These are phyloP conservation scores for Venturiaceae sp. DNA, from an alignment of 2,329 filamentous ascomycete genomes.

Conservation along the genomic window DNA sequence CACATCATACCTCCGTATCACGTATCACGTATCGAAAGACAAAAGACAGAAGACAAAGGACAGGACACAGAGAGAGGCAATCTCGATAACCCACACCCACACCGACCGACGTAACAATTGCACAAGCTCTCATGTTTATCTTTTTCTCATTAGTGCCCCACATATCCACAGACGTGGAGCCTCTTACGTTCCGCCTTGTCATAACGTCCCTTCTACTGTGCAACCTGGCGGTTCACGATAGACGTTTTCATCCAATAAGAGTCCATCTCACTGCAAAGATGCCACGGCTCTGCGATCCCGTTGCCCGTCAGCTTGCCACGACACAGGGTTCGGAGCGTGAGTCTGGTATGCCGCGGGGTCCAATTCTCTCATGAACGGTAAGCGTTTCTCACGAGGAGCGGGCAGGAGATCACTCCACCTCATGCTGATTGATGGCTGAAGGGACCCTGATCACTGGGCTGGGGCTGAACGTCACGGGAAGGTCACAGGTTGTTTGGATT, in stretches of 20 bases:
- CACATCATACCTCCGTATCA: not conserved
- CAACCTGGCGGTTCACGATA: not conserved
- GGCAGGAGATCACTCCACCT: not conserved
- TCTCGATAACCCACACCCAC: not conserved
- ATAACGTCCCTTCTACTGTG: no score
- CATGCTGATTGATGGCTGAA: not conserved
- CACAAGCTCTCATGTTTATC: not conserved
- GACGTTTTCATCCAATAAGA: not conserved
- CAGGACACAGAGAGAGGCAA: not conserved
- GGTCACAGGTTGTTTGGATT: not conserved
- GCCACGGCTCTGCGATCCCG: not conserved
- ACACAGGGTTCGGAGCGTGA: not conserved
- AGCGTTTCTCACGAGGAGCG: not conserved
- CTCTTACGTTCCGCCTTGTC: not conserved
- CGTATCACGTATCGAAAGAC: no score
- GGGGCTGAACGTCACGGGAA: not conserved
- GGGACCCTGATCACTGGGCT: not conserved
- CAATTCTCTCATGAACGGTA: not conserved
- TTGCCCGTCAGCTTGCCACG: not conserved
- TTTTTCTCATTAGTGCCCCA: not conserved
- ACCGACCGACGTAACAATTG: not conserved
- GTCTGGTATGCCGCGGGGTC: not conserved
- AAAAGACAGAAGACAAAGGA: no score
- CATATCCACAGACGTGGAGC: not conserved
- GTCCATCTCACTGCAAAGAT: not conserved